A percentile compares a stretch with the other conserved stretches of the same genome.
These are phyloP conservation scores for Nymphaea colorata DNA, from an alignment of 164 flowering plant genomes.

Conservation along the genomic window DNA sequence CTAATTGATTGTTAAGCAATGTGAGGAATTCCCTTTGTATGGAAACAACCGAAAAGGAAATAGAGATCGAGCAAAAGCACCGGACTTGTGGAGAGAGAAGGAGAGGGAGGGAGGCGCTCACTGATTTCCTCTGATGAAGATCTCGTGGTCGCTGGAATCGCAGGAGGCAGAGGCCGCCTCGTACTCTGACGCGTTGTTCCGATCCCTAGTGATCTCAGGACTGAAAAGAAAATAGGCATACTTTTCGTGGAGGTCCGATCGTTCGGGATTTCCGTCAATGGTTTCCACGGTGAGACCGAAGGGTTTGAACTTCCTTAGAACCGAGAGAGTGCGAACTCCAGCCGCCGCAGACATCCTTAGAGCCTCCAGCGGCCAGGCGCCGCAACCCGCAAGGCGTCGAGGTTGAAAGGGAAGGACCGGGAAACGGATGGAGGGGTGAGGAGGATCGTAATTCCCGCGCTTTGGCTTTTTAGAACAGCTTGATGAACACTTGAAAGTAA, in stretches of 20 bases:
- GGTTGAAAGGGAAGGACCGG: too few species aligned
- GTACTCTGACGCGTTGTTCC: neutral
- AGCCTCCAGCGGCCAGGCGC: too few species aligned
- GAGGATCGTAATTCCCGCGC: too few species aligned
- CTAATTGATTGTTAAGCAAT: too few species aligned
- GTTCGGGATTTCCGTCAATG: constrained; percentile 51
- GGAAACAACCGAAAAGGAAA: too few species aligned
- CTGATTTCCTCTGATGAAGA: constrained; percentile 88
- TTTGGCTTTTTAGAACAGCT: too few species aligned
- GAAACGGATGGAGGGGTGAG: too few species aligned
- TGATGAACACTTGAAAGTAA: too few species aligned
- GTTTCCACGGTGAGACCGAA: constrained; percentile 82
- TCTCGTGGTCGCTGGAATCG: constrained; percentile 63
- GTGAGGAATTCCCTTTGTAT: too few species aligned
- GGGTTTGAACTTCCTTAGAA: constrained; percentile 87
- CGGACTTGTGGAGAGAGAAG: too few species aligned
- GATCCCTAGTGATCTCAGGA: constrained; percentile 33
- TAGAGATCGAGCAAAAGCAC: too few species aligned
- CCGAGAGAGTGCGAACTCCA: constrained; percentile 52
- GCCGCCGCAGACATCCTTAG: constrained; percentile 8
- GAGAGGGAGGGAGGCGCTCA: constrained; percentile 8
- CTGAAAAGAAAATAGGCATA: constrained; percentile 73
- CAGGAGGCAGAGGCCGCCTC: constrained; percentile 15
- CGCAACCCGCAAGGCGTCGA: too few species aligned
- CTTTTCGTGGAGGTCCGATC: constrained; percentile 22